Base-by-base conservation (phyloP, 768 basidiomycete species). In the Termitomyces sp. region DNA sequence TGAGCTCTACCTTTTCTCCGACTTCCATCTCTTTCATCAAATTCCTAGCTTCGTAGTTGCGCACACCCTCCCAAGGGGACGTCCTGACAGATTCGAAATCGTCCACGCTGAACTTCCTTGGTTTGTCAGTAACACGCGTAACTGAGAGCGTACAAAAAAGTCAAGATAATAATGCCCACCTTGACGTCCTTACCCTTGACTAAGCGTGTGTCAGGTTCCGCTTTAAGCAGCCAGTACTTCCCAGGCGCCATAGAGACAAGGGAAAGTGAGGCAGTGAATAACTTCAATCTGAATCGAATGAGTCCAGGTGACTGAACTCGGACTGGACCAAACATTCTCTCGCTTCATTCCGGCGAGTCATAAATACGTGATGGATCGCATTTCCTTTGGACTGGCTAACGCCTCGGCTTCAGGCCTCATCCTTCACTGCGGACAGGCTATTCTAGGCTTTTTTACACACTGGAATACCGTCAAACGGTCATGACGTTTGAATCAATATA, bases 101-200 rank as follows among this genome's bases (percentile, higher is more conserved):
- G 59, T 92, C 90, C 7, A 94, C 84, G 58, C 87, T 89, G 66
- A 94, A 94, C 89, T 91, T 62, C 37, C 31, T 54, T 48, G 19
- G 48, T 30, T 45, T 26, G 41, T 50, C 48, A 42, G 35, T 51
- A 14, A 37, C 35, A 3, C 37, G 37, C 37, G 17, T 41, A 19
- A 12, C 38, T 17, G 8, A 26, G 12, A 6, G 11, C 26, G 8
- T 17, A 37, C 26, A 8, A 43, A 49, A 46, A 43, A 15, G 5
- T 6, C 12, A 38, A 50, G 53, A 28, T 51, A 40, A 38, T 15
- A 38, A 37, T 26, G 51, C 70, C 46, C 61, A 77, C 91, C 78
- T 89, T 92, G 61, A 94, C 89, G 60, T 94, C 91, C 63, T 86
- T 89, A 44, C 91, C 91, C 68, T 91, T 94, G 43, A 90, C 88